These are phyloP conservation scores for Mayamaea pseudoterrestris DNA, from an alignment of 108 stramenopile genomes.

Conservation along the genomic window DNA sequence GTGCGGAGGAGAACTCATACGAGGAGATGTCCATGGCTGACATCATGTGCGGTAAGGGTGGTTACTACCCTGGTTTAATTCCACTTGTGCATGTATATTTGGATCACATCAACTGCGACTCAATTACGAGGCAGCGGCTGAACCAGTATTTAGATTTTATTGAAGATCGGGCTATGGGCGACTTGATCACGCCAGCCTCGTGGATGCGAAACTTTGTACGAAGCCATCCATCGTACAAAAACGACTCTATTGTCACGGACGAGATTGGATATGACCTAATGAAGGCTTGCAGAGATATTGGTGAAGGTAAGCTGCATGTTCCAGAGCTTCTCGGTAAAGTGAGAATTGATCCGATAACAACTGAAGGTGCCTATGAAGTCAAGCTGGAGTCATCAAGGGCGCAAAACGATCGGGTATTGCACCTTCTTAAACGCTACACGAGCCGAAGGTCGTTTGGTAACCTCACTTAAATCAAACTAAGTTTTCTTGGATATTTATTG, in stretches of 20 bases:
- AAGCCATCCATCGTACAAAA: conserved; percentile 86
- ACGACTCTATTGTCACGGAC: conserved; percentile 86
- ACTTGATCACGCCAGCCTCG: conserved; percentile 87
- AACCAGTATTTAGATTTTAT: conserved; percentile 77
- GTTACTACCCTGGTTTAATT: conserved; percentile 95
- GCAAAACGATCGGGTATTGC: conserved; percentile 50
- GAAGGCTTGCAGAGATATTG: conserved; percentile 79
- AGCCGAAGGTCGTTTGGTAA: conserved; percentile 21
- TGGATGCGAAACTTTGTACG: conserved; percentile 92
- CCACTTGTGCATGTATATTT: conserved; percentile 93
- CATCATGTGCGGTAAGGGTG: conserved; percentile 94
- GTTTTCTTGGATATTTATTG: background rate
- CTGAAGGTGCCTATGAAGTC: conserved; percentile 67
- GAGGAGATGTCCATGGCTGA: conserved; percentile 97
- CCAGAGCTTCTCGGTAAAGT: conserved; percentile 69
- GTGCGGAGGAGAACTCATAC: conserved; percentile 76
- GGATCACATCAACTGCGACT: conserved; percentile 89
- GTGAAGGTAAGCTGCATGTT: conserved; percentile 64
- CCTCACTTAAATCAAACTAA: background rate
- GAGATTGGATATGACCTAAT: conserved; percentile 86
- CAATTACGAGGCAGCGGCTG: conserved; percentile 57
- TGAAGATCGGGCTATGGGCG: conserved; percentile 79
- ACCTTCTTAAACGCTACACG: conserved; percentile 49
- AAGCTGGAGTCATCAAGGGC: conserved; percentile 60
- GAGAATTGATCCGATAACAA: conserved; percentile 54